Base-by-base conservation (phyloP, 371 early-diverging fungal species). In the Lichtheimia hyalospora region DNA sequence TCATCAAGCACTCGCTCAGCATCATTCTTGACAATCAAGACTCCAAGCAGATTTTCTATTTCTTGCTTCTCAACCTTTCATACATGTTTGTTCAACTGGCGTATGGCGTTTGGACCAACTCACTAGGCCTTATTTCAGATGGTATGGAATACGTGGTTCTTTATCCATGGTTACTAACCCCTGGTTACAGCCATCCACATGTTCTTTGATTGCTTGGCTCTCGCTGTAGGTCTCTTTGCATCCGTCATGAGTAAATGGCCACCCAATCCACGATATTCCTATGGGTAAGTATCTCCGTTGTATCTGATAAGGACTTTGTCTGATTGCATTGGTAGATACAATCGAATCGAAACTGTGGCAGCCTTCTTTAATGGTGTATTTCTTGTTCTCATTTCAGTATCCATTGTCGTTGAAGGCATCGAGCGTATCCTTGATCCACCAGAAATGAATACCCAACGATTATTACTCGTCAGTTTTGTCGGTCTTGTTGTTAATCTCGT, bases 181-280 rank as follows among this genome's bases (percentile, higher is more conserved):
- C 40, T 54, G 28, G 27, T 39, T 23, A 14, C 68, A 85, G 93
- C 96, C 18, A 93, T 96, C 49, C 98, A 98, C 73, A 98, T 98
- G 98, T 86, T 96, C 61, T 98, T 98, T 75, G 98, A 98, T 68
- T 95, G 94, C 61, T 76, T 95, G 64, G 96, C 96, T 12, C 69
- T 98, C 52, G 90, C 87, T 3, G 86, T 96, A 21, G 92, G 94
- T 34, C 71, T 98, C 15, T 81, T 89, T 54, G 96, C 96, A 3
- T 85, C 92, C 4, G 93, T 96, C 3, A 90, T 96, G 83, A 87
- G 90, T 61, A 92, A 92, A 73, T 94, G 96, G 95, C 92, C 88
- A 4, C 82, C 92, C 6, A 92, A 87, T 60, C 76, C 83, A 28
- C 69, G 81, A 14, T 95, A 84, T 63, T 84, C 93, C 12, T 96